Base-by-base conservation (phyloP, 805 yeast species). In the Candida boleticola region DNA sequence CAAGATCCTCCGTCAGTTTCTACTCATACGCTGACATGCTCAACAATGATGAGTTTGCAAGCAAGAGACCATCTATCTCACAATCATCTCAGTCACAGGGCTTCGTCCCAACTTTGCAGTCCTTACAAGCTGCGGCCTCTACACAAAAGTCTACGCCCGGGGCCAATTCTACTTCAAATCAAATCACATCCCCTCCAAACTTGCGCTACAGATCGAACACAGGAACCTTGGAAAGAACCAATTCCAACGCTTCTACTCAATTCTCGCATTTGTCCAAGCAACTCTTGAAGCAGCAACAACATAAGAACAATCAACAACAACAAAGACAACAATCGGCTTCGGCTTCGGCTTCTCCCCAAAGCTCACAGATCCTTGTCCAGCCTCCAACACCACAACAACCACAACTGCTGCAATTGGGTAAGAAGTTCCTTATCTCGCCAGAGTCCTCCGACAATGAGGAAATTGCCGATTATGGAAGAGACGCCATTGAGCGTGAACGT, bases 11-110 rank as follows among this genome's bases (percentile, higher is more conserved):
- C 1, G 61, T 74, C 17, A 69, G 74, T 29, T 86, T 86, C 57
- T 83, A 80, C 55, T 82, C 89, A 2, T 87, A 84, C 60, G 95
- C 92, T 3, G 96, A 87, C 52, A 76, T 87, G 77, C 74, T 85
- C 46, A 77, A 71, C 48, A 80, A 78, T 51, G 92, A 84, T 60
- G 85, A 82, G 53, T 70, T 61, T 39, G 72, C 79, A 40, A 14
- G n/a, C 9, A 76, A 85, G 60, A 74, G 89, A 61, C 89, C 89
- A 5, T 74, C 66, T 21, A 61, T 72, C 49, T 48, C 53, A 4
- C 70, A 71, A 43, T 69, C 67, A 36, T 61, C 67, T 26, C 57
- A 58, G 49, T 54, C 64, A 39, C 64, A 68, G 47, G 63, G 67
- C 29, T 52, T 60, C 25, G 52, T 63, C 10, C 69, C 70, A 9